Base-by-base conservation (phyloP, 1,284 basidiomycete genomes). In the Puccinia sorghi region DNA sequence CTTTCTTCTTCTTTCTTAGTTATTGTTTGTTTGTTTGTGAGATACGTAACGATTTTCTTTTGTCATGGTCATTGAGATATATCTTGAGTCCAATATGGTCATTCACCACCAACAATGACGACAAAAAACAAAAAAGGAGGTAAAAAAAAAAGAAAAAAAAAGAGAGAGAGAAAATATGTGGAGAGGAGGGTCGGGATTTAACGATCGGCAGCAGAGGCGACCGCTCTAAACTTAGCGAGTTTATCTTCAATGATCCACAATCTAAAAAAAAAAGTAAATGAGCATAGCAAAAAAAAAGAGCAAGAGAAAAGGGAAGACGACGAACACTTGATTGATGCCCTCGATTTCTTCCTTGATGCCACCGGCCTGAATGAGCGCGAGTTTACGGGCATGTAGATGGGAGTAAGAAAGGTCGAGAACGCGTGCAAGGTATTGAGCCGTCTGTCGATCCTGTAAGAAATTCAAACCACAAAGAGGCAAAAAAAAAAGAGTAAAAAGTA, bases 281-380 rank as follows among this genome's bases (percentile, higher is more conserved):
- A 57, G 1, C n/a, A 32, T 2, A 20, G 61, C 17, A 9, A 41
- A 27, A 41, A 41, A 41, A 22, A 4, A 66, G 9, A 32, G 41
- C 13, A 46, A 27, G 11, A 57, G 9, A 9, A 32, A 9, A 17
- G 61, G 61, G 32, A 37, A 43, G 32, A 37, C 12, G 59, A 54
- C 15, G 8, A n/a, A 72, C 70, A 72, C 70, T 57, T 72, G 50
- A 22, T 56, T 41, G 54, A 72, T 43, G 9, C 52, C 70, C 27
- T 72, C 39, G 56, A 59, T 59, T 12, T 72, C 70, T 37, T 72
- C 70, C 15, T 54, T 52, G 9, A 39, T 37, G 12, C 27, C 70
- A 8, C 27, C 41, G n/a, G 27, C 22, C n/a, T 39, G 27, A 20
- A 72, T 22, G 32, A 70, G 41, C 27, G 20, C 4, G 13, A 52